Base-by-base conservation (phyloP, 306 rosid genomes). In the Vicia faba region DNA sequence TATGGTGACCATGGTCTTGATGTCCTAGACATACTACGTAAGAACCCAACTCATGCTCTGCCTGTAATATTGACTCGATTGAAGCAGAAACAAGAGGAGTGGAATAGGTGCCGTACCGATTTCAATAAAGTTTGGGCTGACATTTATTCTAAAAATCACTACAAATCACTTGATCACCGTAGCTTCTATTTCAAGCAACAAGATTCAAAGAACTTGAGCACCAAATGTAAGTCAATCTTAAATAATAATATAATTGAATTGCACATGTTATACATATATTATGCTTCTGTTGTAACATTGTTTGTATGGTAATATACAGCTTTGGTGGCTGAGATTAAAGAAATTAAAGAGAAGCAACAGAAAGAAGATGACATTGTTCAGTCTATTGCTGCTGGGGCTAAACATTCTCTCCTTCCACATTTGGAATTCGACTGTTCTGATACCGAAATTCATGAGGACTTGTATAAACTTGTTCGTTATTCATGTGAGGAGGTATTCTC, bases 1-100 rank as follows among this genome's bases (percentile, higher is more conserved):
- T 95, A 95, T 53, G 99, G 99, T 69, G 99, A 95, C 67, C 97
- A 95, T 76, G 99, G 99, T 51, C 96, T 95, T 76, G 99, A 95
- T 50, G 97, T 88, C 61, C 55, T 88, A 81, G 99, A 95, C 71
- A 87, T 95, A 77, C 78, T 95, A 79, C 89, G 97, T 12, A 95
- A 87, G 84, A 90, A 84, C 77, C 95, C 97, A 35, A 20, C 89
- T 66, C 84, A 86, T 75, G 86, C 90, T 19, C 75, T 88, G 18
- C 97, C 97, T 50, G 95, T 95, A 68, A 80, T 90, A 79, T 81
- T 88, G 82, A 90, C 86, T 56, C 97, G 99, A 65, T 72, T 95
- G 79, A 90, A 95, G 82, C 99, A 95, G 78, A 95, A 95, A 61
- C 97, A 90, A 81, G 99, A 95, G 66, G 99, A 95, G 82, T 95